Evolutionary conservation across 345 rosid genomes (phyloP).

Genomic region (Brassica rapa): DNA sequence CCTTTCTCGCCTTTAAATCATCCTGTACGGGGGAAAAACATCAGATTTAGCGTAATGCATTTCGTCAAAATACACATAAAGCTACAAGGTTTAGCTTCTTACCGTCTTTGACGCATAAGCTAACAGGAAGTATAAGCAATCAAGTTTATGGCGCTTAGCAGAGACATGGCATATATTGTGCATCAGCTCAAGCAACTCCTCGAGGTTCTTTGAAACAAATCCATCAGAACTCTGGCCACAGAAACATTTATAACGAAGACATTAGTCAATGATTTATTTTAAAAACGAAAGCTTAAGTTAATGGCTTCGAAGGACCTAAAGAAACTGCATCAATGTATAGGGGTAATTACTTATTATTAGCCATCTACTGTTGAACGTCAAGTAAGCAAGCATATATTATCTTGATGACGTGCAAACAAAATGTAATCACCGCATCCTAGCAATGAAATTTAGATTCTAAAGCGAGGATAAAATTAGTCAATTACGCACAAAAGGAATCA

Average conservation of each 20-base stretch:
- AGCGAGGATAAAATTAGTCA: background rate
- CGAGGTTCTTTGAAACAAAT: constrained; percentile 58
- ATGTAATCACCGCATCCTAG: background rate
- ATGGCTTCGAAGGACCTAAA: constrained; percentile 8
- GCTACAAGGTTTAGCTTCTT: constrained; percentile 12
- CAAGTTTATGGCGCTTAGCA: constrained; percentile 89
- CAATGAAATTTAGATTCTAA: background rate
- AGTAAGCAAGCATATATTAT: background rate
- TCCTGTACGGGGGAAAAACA: constrained; percentile 46
- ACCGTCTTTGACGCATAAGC: constrained; percentile 63
- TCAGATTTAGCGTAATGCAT: constrained; percentile 7
- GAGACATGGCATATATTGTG: constrained; percentile 85
- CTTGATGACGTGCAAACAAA: constrained; percentile 1
- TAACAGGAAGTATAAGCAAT: constrained; percentile 78
- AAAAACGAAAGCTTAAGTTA: background rate
- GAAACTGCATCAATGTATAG: constrained; percentile 12
- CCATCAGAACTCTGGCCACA: constrained; percentile 58
- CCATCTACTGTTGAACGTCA: background rate
- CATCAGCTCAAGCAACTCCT: constrained; percentile 73
- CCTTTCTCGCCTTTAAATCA: constrained; percentile 56
- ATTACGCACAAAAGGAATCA: background rate
- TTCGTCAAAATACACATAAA: constrained; percentile 21
- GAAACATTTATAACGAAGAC: constrained; percentile 13
- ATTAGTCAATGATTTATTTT: constrained; percentile 16
- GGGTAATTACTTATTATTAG: background rate